Conservation (phyloP, 495 filamentous ascomycete genomes). For the Annulohypoxylon stygium region DNA sequence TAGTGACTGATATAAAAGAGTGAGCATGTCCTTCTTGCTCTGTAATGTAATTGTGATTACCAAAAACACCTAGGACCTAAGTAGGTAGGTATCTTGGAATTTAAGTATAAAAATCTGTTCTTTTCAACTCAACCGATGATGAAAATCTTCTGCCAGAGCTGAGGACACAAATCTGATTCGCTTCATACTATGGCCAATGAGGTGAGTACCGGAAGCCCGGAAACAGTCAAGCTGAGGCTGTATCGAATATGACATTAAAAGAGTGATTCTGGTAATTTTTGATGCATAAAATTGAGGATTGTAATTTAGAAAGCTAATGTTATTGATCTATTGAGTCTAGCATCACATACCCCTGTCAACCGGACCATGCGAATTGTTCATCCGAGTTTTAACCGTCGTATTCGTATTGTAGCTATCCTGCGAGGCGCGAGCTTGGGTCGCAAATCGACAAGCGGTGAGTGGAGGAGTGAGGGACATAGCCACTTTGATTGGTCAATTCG, state of each 20-base stretch:
- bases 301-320: slow-evolving; percentile 16
- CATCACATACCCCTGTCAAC: slow-evolving; percentile 23
- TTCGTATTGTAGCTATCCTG: slow-evolving; percentile 35
- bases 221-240: background rate
- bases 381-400: slow-evolving; percentile 40
- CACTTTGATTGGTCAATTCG: slow-evolving; percentile 43
- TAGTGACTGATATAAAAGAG: background rate
- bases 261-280: background rate
- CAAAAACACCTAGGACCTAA: too few species aligned
- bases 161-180: background rate
- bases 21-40: background rate
- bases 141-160: background rate
- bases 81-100: too few species aligned
- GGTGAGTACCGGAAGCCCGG: background rate
- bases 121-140: background rate
- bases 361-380: background rate
- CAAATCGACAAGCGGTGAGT: slow-evolving; percentile 42
- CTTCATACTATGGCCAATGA: background rate
- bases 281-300: background rate
- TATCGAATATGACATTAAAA: background rate
- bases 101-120: background rate
- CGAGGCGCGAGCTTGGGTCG: slow-evolving; percentile 33
- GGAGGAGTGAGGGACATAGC: slow-evolving; percentile 20
- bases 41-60: background rate
- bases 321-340: slow-evolving; percentile 24